These are phyloP conservation scores for Rauvolfia tetraphylla DNA, from an alignment of 257 asterid genomes.

Conservation along the genomic window DNA sequence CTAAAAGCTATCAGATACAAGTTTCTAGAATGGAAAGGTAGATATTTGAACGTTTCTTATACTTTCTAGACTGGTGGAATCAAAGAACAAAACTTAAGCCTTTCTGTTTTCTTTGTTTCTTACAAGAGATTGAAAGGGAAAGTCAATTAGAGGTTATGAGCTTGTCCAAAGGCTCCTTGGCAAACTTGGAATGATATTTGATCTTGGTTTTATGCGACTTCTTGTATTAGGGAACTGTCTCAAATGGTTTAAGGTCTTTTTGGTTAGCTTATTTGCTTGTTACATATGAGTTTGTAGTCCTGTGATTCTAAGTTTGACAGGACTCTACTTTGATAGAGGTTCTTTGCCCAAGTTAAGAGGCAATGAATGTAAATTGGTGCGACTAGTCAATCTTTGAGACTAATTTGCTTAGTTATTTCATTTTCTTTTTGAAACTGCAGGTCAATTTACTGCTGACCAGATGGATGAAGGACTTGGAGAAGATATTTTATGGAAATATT, in stretches of 20 bases:
- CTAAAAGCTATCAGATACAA: neutral
- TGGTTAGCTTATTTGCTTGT: neutral
- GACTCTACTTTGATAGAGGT: neutral
- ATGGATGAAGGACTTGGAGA: slow-evolving; percentile 98
- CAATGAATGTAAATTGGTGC: neutral
- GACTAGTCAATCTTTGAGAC: neutral
- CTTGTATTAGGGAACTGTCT: neutral
- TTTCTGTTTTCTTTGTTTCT: neutral
- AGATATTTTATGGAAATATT: slow-evolving; percentile 84
- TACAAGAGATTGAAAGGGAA: neutral
- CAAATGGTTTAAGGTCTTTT: neutral
- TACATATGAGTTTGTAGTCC: neutral
- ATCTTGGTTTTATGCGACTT: neutral
- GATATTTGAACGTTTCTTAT: neutral
- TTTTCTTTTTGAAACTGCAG: slow-evolving; percentile 36
- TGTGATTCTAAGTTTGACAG: neutral
- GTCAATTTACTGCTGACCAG: slow-evolving; percentile 72
- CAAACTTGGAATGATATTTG: neutral
- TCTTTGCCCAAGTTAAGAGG: neutral
- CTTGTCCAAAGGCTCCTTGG: neutral
- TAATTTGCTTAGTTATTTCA: neutral
- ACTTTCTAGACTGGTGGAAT: neutral
- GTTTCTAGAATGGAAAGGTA: neutral
- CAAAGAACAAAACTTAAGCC: neutral
- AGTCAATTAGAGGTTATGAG: neutral